phyloP scores from a whole-genome alignment of 2,329 filamentous ascomycete species.

The Nakataea oryzae region DNA sequence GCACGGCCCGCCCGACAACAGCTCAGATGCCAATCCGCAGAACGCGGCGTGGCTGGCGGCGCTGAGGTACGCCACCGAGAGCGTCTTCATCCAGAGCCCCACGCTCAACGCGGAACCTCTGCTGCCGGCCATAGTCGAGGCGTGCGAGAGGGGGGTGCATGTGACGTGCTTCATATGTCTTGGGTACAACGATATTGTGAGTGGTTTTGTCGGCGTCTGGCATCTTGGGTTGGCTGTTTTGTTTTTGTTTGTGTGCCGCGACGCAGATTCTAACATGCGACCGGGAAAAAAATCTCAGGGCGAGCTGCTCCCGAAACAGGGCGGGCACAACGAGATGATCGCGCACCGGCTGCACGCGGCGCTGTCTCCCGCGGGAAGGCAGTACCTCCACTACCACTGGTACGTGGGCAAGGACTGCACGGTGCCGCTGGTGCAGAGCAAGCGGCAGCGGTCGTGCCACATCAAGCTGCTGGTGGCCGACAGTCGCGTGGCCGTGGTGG shows the following conservation, averaged over 20 bases:
- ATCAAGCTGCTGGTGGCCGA: slow-evolving; percentile 71
- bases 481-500: slow-evolving; percentile 56
- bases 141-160: slow-evolving; percentile 55
- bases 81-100: slow-evolving; percentile 70
- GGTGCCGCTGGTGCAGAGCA: slow-evolving; percentile 52
- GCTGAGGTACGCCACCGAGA: slow-evolving; percentile 50
- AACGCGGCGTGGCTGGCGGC: slow-evolving; percentile 66
- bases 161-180: slow-evolving; percentile 65
- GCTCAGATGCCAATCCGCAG: slow-evolving; percentile 55
- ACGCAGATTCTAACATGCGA: background rate
- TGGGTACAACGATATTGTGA: slow-evolving; percentile 63
- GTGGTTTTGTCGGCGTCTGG: slow-evolving; percentile 9
- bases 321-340: slow-evolving; percentile 65
- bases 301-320: slow-evolving; percentile 65
- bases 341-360: slow-evolving; percentile 46
- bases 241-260: background rate
- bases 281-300: slow-evolving; percentile 32
- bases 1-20: slow-evolving; percentile 52
- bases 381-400: slow-evolving; percentile 50
- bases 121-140: slow-evolving; percentile 50
- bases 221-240: background rate
- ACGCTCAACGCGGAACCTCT: slow-evolving; percentile 65
- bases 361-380: slow-evolving; percentile 36
- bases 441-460: slow-evolving; percentile 60
- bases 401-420: slow-evolving; percentile 69